Evolutionary conservation across 176 grass and related monocot species (phyloP).

Genomic region (Saccharum officinarum): DNA sequence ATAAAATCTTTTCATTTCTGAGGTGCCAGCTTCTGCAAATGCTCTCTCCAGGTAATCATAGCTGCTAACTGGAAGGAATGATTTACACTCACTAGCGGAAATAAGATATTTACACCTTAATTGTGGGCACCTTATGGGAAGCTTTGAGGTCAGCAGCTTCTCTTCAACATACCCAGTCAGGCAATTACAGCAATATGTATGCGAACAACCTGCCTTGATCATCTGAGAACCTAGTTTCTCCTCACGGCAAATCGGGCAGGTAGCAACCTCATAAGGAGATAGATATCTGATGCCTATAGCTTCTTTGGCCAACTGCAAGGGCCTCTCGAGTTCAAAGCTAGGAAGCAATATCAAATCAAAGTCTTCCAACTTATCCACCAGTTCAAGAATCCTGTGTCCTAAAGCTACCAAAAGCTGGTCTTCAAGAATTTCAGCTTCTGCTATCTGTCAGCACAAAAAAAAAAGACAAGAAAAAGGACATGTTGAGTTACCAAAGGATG

Average conservation of each 20-base stretch:
- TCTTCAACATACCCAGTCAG: constrained; percentile 52
- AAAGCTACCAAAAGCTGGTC: constrained; percentile 92
- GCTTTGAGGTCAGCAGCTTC: constrained; percentile 44
- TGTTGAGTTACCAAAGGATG: not conserved
- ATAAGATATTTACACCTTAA: constrained; percentile 71
- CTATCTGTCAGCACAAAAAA: constrained; percentile 58
- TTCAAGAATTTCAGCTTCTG: constrained; percentile 93
- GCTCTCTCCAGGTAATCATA: constrained; percentile 56
- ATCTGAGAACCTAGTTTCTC: constrained; percentile 63
- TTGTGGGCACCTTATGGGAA: constrained; percentile 65
- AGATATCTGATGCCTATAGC: constrained; percentile 79
- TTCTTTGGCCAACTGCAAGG: constrained; percentile 80
- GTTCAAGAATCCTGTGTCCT: constrained; percentile 96
- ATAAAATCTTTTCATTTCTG: constrained; percentile 61
- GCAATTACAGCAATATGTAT: constrained; percentile 68
- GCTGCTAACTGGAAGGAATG: constrained; percentile 63
- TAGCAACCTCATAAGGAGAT: constrained; percentile 43
- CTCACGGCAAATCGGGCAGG: constrained; percentile 63
- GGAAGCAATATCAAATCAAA: constrained; percentile 94
- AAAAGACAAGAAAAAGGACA: not conserved
- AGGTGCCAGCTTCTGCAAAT: constrained; percentile 35
- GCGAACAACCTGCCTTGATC: constrained; percentile 71
- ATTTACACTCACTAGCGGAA: constrained; percentile 60
- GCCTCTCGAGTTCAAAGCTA: constrained; percentile 78
- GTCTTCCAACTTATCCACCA: constrained; percentile 86